Conservation (phyloP, 78 protist species). For the Dictyostelium purpureum region DNA sequence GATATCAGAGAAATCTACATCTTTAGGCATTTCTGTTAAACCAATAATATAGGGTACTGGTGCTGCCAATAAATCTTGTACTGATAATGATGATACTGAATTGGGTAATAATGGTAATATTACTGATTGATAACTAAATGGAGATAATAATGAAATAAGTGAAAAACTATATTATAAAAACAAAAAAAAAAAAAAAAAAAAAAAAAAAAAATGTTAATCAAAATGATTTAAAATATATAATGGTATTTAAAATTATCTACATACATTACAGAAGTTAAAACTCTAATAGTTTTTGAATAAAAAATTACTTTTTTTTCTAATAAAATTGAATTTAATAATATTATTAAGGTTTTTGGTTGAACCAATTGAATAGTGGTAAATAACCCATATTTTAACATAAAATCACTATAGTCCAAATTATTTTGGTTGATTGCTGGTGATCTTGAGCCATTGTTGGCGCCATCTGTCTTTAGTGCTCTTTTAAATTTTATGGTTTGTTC, state of each 20-base stretch:
- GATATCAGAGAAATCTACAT: conserved; percentile 25
- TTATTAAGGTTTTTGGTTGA: conserved; percentile 5
- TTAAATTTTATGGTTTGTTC: conserved; percentile 2
- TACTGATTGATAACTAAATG: conserved; percentile 73
- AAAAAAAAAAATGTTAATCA: background rate
- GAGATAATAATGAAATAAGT: conserved; percentile 36
- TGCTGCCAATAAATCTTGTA: conserved; percentile 40
- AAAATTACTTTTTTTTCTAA: conserved; percentile 53
- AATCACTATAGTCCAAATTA: conserved; percentile 34
- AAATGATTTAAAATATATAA: background rate
- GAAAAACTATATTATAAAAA: conserved; percentile 25
- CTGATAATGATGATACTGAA: conserved; percentile 29
- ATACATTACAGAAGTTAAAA: conserved; percentile 53
- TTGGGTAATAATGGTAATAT: conserved; percentile 61
- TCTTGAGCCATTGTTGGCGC: no score
- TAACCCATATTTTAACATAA: conserved; percentile 39
- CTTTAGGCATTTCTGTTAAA: background rate
- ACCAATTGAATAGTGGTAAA: conserved; percentile 39
- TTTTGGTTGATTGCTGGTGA: background rate
- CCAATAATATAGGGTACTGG: conserved; percentile 73
- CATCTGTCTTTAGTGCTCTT: conserved; percentile 2
- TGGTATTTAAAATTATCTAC: background rate
- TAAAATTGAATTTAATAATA: conserved; percentile 26
- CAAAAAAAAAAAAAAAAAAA: background rate
- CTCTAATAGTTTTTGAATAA: conserved; percentile 50